Base-by-base conservation (phyloP, 768 basidiomycete genomes). In the Xerocomus spinulosus region DNA sequence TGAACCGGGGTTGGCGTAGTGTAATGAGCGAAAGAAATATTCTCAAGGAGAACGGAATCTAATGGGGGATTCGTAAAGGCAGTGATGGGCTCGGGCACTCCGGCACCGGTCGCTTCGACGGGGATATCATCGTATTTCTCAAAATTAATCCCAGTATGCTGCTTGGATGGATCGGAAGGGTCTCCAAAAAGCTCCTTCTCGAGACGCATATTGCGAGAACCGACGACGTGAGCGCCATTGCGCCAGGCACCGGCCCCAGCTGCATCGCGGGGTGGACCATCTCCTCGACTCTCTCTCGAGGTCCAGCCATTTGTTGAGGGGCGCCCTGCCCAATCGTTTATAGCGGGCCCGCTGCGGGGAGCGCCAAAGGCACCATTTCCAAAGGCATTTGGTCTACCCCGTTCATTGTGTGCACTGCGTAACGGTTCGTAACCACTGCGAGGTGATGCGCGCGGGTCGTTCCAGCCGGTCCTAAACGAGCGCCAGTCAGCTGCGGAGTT, bases 101-200 rank as follows among this genome's bases (percentile, higher is more conserved):
- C 89, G 51, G 85, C 83, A 58, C 96, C 96, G 41, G 95, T 98
- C 29, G 94, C 95, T 72, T 98, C 96, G 57, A 99, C 94, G 54
- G 96, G 96, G 64, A 99, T 99, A 67, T 98, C 95, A 70, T 96
- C 96, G 62, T 98, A 99, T 71, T 96, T 96, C 74, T 99, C 96
- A 64, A 99, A 99, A 74, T 99, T 99, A 74, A 99, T 97, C 54
- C 96, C 96, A 36, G 94, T 95, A 65, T 92, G 85, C 68, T 96
- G 87, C 64, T 89, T 90, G 50, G 82, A 82, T 20, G 85, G 81
- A 67, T 97, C 95, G 38, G 79, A 74, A 33, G 78, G 77, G 54
- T 95, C 93, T 46, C 96, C 96, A 59, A 86, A 99, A 32, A 99
- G 85, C 63, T 97, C 94, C 72, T 92, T 93, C 74, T 99, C 96